Conservation (phyloP, 169 alveolate genomes). For the Eimeria praecox region DNA sequence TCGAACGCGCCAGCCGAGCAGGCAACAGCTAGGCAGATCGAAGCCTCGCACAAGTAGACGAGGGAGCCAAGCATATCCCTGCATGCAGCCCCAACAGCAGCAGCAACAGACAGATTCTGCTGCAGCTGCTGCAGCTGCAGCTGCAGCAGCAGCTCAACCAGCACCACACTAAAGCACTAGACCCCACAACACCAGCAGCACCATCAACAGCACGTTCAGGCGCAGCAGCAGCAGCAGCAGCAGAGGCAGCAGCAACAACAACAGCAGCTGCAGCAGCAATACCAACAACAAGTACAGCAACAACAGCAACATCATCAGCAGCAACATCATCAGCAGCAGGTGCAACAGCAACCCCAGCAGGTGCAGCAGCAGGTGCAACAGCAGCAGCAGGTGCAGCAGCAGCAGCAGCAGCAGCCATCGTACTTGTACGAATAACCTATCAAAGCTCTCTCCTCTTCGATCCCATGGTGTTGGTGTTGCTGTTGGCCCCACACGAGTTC, state of each 20-base stretch:
- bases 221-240: not conserved
- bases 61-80: constrained; percentile 69
- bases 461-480: not conserved
- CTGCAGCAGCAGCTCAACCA: not conserved
- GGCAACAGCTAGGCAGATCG: constrained; percentile 23
- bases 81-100: constrained; percentile 5
- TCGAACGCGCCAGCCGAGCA: constrained; percentile 62
- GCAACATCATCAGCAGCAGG: not conserved
- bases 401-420: not conserved
- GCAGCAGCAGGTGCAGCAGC: not conserved
- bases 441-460: constrained; percentile 29
- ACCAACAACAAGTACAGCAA: not conserved
- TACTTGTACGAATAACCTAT: not conserved
- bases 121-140: not conserved
- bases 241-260: not conserved
- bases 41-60: constrained; percentile 46
- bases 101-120: not conserved
- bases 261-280: not conserved
- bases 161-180: not conserved
- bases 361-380: not conserved
- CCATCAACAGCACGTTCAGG: not conserved
- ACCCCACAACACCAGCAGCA: not conserved
- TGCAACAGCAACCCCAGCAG: not conserved
- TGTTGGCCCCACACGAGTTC: constrained; percentile 19
- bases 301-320: not conserved